phyloP scores from a whole-genome alignment of 495 filamentous ascomycete species.

The Lepraria neglecta region DNA sequence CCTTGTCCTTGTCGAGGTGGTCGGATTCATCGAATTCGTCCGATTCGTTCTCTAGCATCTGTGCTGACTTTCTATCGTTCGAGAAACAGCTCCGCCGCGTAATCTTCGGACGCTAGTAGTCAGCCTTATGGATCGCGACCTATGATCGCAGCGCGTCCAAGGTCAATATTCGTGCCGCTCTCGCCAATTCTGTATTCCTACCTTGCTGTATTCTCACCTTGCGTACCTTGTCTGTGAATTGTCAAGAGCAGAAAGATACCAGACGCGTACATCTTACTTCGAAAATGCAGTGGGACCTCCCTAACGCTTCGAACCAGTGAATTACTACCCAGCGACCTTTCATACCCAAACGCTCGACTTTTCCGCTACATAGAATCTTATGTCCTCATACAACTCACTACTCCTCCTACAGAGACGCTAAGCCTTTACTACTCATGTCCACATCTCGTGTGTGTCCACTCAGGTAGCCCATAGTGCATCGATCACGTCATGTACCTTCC shows the following conservation, averaged over 20 bases:
- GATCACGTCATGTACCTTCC: conserved; percentile 77
- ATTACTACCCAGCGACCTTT: not conserved
- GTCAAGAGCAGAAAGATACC: not conserved
- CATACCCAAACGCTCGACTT: not conserved
- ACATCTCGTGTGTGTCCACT: not conserved
- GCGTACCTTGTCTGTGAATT: not conserved
- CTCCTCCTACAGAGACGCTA: not conserved
- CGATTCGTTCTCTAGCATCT: no score
- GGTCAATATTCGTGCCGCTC: conserved; percentile 5
- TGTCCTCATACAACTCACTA: not conserved
- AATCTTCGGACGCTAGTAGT: not conserved
- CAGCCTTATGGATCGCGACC: conserved; percentile 15
- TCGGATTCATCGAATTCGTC: no score
- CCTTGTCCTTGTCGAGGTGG: no score
- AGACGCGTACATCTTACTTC: no score
- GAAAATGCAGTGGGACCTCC: not conserved
- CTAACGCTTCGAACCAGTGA: no score
- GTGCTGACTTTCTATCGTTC: no score
- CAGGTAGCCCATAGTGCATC: not conserved
- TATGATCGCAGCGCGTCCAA: conserved; percentile 12
- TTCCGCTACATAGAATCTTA: not conserved
- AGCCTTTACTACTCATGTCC: not conserved
- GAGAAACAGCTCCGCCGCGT: no score
- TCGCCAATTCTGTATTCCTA: not conserved
- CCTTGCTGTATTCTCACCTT: not conserved